phyloP scores from a whole-genome alignment of 1,284 basidiomycete genomes.

The Trichosporon coremiiforme region DNA sequence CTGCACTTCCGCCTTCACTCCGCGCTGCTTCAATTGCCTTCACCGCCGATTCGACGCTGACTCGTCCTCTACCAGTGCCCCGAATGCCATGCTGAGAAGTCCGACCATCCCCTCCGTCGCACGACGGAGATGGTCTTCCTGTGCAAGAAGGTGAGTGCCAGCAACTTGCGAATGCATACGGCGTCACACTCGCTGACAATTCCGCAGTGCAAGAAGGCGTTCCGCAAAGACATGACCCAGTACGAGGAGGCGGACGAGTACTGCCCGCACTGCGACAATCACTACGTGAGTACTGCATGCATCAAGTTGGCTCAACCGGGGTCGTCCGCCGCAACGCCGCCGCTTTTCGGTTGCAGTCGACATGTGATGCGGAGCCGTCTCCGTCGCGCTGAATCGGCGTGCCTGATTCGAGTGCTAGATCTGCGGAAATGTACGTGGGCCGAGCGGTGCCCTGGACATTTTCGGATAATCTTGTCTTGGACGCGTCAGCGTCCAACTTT shows the following conservation, averaged over 20 bases:
- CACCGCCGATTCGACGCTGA: constrained; percentile 13
- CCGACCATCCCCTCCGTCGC: constrained; percentile 73
- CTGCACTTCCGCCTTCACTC: not conserved
- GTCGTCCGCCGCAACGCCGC: not conserved
- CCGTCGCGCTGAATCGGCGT: not conserved
- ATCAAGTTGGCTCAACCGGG: not conserved
- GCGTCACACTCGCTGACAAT: constrained; percentile 8
- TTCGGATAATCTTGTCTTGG: not conserved
- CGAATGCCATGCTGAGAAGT: constrained; percentile 84
- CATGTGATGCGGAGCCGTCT: not conserved
- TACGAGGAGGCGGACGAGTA: constrained; percentile 98
- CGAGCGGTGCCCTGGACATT: not conserved
- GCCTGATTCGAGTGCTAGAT: not conserved
- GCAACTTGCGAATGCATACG: not conserved
- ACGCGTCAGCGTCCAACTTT: constrained; percentile 6
- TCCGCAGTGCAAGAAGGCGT: constrained; percentile 81
- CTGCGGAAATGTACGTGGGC: not conserved
- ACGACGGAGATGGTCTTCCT: constrained; percentile 89
- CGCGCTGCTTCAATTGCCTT: no score
- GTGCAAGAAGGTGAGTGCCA: constrained; percentile 73
- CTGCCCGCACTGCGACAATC: constrained; percentile 97
- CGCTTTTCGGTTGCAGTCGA: not conserved
- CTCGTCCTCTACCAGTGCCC: constrained; percentile 64
- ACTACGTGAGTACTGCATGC: constrained; percentile 69
- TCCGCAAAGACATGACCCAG: constrained; percentile 85